Percentiles rank a stretch among this genome's conserved stretches.
Conservation (phyloP, 2,329 filamentous ascomycete species). For the Colletotrichum horii region DNA sequence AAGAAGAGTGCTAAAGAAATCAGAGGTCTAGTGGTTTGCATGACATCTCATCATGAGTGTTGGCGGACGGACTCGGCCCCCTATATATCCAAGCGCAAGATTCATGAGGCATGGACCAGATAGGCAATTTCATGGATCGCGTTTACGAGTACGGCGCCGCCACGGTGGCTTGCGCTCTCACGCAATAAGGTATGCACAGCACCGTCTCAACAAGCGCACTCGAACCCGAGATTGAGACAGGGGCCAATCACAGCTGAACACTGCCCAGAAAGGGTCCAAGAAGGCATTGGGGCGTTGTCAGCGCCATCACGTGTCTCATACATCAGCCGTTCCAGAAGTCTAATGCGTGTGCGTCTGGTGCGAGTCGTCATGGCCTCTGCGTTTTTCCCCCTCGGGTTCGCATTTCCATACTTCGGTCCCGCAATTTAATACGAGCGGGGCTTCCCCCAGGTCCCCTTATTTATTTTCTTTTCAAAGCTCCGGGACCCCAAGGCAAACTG, state of each 20-base stretch:
- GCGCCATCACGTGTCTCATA: slow-evolving; percentile 18
- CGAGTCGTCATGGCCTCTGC: not conserved
- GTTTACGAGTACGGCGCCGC: not conserved
- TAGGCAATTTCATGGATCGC: not conserved
- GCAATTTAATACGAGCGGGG: not conserved
- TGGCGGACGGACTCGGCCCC: not conserved
- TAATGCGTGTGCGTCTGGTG: not conserved
- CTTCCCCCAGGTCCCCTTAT: not conserved
- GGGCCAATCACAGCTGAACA: not conserved
- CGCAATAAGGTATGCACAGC: not conserved
- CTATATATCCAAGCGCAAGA: slow-evolving; percentile 6
- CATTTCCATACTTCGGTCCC: not conserved
- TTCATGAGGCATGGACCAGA: not conserved
- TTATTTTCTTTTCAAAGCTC: not conserved
- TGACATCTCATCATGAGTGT: not conserved
- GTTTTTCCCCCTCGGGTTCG: not conserved
- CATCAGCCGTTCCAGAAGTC: slow-evolving; percentile 16
- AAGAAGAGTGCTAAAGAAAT: not conserved
- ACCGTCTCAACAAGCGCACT: not conserved
- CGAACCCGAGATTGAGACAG: not conserved
- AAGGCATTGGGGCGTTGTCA: not conserved
- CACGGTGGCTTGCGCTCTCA: slow-evolving; percentile 5
- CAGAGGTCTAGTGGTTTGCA: not conserved
- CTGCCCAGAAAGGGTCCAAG: not conserved
- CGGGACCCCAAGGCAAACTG: not conserved